Evolutionary conservation across 2,329 filamentous ascomycete species (phyloP).

Genomic region (Lachnellula arida): DNA sequence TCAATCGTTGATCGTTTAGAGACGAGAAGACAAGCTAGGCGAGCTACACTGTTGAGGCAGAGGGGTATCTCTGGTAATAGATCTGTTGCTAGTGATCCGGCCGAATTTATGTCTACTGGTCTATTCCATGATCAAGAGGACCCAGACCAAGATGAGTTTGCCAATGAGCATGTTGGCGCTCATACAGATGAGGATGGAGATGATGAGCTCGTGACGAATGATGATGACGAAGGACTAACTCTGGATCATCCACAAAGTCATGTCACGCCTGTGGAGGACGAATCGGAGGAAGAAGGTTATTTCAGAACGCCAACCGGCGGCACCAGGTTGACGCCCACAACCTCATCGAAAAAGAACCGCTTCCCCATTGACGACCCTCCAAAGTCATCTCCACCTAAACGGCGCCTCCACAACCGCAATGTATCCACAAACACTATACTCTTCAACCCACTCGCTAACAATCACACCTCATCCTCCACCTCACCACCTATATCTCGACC

Average conservation of each 20-base stretch:
- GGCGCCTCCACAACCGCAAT: slow-evolving; percentile 59
- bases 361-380: slow-evolving; percentile 4
- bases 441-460: slow-evolving; percentile 61
- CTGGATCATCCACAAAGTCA: slow-evolving; percentile 36
- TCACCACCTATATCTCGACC: slow-evolving; percentile 35
- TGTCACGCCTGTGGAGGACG: slow-evolving; percentile 23
- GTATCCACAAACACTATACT: slow-evolving; percentile 79
- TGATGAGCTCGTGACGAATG: slow-evolving; percentile 81
- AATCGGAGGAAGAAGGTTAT: slow-evolving; percentile 47
- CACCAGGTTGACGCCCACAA: slow-evolving; percentile 10
- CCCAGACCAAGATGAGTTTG: slow-evolving; percentile 1
- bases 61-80: slow-evolving; percentile 44
- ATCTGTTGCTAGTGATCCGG: slow-evolving; percentile 60
- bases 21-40: slow-evolving; percentile 31
- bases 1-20: slow-evolving; percentile 56
- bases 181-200: slow-evolving; percentile 55
- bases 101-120: slow-evolving; percentile 51
- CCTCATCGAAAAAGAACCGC: slow-evolving; percentile 6
- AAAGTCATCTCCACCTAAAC: slow-evolving; percentile 17
- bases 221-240: slow-evolving; percentile 60
- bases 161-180: slow-evolving; percentile 1
- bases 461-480: slow-evolving; percentile 39
- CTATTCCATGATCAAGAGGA: slow-evolving; percentile 15
- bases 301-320: slow-evolving; percentile 47
- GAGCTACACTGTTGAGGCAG: slow-evolving; percentile 19